Evolutionary conservation across 495 filamentous ascomycete species (phyloP), one percentile per base, ranked within the genome.

Genomic region (Cudoniella acicularis): DNA sequence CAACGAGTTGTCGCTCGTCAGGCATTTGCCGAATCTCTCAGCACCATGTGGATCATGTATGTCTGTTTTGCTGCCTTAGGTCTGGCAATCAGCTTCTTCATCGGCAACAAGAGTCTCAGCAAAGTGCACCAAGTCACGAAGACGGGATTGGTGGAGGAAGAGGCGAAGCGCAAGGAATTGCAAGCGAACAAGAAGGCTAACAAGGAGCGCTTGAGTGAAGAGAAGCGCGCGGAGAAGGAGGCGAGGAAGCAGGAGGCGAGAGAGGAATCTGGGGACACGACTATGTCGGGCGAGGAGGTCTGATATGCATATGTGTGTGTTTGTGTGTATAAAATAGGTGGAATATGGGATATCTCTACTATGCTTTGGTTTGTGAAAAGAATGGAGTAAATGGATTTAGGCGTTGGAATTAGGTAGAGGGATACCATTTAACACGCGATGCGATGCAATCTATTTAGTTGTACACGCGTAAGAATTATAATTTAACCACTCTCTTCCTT

Each of bases 11-110:
- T 65, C 30, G 65, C 59, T 10, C 72, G 79, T 3, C 59, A 61
- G 0, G 83, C 82, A 0, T 89, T 83, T 54, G 82, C 76, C 46
- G 75, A 79, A 40, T 75, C 78, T 23, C 63, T 91, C 55, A 76
- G 72, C 49, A 82, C 78, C 36, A 88, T 90, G 82, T 92, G 83
- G 78, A 88, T 89, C 57, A 74, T 82, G 54, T 66, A 66, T 52
- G 55, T 61, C n/a, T 43, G 51, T 1, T 66, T 66, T 45, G 57
- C 54, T 2, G 58, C 20, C 75, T 75, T 62, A 20, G 65, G 65
- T 0, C 2, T 68, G 11, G 3, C 55, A 10, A 25, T 57, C 2
- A 61, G 59, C 24, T 10, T 61, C 1, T 60, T 60, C 8, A 56
- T 68, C 21, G 53, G 52, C 13, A 41, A 57, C 13, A 27, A 55